phyloP scores from a whole-genome alignment of 2,329 filamentous ascomycete species.

The Bertia moriformis region DNA sequence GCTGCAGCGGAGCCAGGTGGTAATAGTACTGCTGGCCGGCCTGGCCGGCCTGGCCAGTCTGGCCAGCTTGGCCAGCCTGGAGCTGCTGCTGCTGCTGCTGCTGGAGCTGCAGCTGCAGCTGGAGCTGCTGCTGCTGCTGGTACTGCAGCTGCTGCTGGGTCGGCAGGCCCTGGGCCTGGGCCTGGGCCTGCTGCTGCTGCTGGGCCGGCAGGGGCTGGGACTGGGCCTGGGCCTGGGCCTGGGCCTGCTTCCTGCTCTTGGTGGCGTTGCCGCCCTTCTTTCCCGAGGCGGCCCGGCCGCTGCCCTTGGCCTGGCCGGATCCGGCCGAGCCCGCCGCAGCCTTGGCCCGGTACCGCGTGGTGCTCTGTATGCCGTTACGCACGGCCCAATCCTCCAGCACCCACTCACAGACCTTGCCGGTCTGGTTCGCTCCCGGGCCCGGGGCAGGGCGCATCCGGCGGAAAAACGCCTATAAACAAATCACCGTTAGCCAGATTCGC shows the following conservation, averaged over 20 bases:
- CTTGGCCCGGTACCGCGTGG: constrained; percentile 55
- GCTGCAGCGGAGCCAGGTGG: no score
- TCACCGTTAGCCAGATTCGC: constrained; percentile 4
- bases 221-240: not conserved
- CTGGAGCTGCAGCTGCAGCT: no score
- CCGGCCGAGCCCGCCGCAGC: not conserved
- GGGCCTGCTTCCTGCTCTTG: not conserved
- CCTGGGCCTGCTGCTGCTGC: no score
- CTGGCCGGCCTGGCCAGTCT: no score
- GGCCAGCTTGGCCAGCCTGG: no score
- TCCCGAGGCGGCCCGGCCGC: not conserved
- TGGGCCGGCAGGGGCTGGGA: no score
- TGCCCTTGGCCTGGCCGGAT: no score
- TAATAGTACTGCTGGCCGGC: no score
- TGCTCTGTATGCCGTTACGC: constrained; percentile 63
- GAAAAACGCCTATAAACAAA: constrained; percentile 6
- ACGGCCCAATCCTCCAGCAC: constrained; percentile 58
- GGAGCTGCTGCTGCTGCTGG: no score
- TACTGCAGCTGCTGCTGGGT: no score
- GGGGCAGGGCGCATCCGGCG: constrained; percentile 11
- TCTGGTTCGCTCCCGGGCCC: constrained; percentile 26
- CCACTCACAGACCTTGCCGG: constrained; percentile 64
- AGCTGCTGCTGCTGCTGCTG: no score
- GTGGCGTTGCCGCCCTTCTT: not conserved
- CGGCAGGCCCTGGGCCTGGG: no score